A percentile compares a stretch with the other conserved stretches of the same genome.
Evolutionary conservation across 2,329 filamentous ascomycete genomes (phyloP).

Genomic region (Tolypocladium nubicola): DNA sequence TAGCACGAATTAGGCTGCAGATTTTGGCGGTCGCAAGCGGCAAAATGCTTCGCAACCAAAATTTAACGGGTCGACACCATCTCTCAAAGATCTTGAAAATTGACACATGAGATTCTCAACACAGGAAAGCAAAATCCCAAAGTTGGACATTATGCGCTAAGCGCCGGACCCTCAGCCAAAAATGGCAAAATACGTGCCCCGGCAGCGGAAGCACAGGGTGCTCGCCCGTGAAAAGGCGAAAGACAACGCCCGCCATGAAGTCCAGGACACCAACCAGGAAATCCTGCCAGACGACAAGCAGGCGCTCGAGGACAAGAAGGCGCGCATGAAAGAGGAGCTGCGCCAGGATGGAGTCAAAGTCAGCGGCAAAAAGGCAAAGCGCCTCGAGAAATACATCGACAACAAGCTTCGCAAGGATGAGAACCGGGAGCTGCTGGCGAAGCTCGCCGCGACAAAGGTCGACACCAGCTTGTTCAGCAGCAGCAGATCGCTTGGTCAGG

Average conservation of each 20-base stretch:
- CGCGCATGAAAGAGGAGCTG: slow-evolving; percentile 42
- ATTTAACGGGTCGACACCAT: slow-evolving; percentile 16
- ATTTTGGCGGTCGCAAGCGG: slow-evolving; percentile 23
- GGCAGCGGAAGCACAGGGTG: slow-evolving; percentile 58
- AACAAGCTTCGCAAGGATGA: slow-evolving; percentile 93
- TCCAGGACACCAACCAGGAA: slow-evolving; percentile 25
- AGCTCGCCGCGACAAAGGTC: slow-evolving; percentile 66
- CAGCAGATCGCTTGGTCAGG: slow-evolving; percentile 64
- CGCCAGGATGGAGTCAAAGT: slow-evolving; percentile 41
- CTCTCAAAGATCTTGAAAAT: not conserved
- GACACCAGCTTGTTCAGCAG: slow-evolving; percentile 76
- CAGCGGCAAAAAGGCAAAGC: slow-evolving; percentile 55
- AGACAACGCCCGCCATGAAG: slow-evolving; percentile 29
- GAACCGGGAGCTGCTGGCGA: slow-evolving; percentile 71
- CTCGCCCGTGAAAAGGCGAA: slow-evolving; percentile 50
- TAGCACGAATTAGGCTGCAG: slow-evolving; percentile 18
- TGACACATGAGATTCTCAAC: not conserved
- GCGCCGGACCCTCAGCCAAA: not conserved
- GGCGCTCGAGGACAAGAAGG: slow-evolving; percentile 44
- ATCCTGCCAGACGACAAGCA: slow-evolving; percentile 31
- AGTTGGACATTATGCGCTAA: not conserved
- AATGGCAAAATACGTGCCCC: slow-evolving; percentile 50
- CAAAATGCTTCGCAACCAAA: slow-evolving; percentile 24
- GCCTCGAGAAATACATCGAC: slow-evolving; percentile 63
- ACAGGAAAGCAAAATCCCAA: not conserved